These are phyloP conservation scores for Epichloe sibirici DNA, from an alignment of 2,329 filamentous ascomycete genomes.

Conservation along the genomic window DNA sequence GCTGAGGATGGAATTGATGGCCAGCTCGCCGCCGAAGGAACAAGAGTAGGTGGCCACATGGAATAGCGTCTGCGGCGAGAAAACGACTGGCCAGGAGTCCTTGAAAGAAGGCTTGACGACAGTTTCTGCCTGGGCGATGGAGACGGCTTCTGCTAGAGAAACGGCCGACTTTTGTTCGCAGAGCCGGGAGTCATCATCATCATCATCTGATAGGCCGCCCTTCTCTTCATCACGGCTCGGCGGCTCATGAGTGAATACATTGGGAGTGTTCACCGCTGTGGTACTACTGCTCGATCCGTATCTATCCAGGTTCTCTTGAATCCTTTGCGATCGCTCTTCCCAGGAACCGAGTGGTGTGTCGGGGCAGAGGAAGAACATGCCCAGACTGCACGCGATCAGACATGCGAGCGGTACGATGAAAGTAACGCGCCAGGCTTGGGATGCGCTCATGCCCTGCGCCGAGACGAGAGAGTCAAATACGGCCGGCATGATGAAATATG, in stretches of 20 bases:
- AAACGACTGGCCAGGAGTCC: conserved; percentile 31
- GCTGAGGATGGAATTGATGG: conserved; percentile 48
- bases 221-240: conserved; percentile 19
- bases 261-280: conserved; percentile 39
- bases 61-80: conserved; percentile 42
- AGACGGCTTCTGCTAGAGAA: conserved; percentile 39
- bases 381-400: conserved; percentile 52
- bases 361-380: conserved; percentile 60
- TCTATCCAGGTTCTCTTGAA: conserved; percentile 38
- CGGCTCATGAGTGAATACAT: conserved; percentile 30
- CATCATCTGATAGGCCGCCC: background rate
- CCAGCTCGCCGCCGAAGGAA: conserved; percentile 51
- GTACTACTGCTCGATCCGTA: conserved; percentile 27
- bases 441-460: conserved; percentile 44
- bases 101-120: conserved; percentile 43
- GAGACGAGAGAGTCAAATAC: conserved; percentile 66
- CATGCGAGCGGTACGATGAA: conserved; percentile 77
- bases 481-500: conserved; percentile 88
- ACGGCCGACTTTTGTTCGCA: conserved; percentile 34
- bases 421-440: conserved; percentile 70
- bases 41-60: conserved; percentile 46
- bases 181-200: conserved; percentile 10
- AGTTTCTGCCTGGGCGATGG: conserved; percentile 39
- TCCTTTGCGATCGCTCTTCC: conserved; percentile 54
- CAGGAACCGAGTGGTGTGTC: conserved; percentile 78